Base-by-base conservation (phyloP, 2,329 filamentous ascomycete genomes). In the Ambrosiella cleistominuta region DNA sequence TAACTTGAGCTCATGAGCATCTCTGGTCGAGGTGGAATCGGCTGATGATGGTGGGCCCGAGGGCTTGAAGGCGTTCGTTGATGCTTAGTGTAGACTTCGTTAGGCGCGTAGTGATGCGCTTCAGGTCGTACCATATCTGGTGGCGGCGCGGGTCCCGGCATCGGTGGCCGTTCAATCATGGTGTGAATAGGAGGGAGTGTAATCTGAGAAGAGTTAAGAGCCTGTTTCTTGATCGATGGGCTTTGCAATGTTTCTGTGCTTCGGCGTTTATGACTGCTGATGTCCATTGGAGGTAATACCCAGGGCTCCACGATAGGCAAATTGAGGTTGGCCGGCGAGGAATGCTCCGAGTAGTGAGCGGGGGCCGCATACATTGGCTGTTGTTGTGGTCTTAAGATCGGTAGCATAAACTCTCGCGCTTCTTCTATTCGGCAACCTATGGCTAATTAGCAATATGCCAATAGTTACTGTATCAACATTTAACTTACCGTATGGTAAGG, bases 151-250 rank as follows among this genome's bases (percentile, higher is more conserved):
- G 51, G 35, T 15, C 13, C 13, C 51, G 51, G 35, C 36, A 39
- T 40, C 8, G 51, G n/a, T 39, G 27, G 3, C 11, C 51, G 15
- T 11, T 54, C 39, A n/a, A 54, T 54, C 12, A 17, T 19, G 11
- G 38, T 15, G 13, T 27, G 15, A 11, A 54, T n/a, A 2, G 51
- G 51, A 7, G 35, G 35, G 13, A 40, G 35, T 39, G 19, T 54
- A 39, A 39, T 15, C 35, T 39, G 44, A 8, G 44, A 17, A n/a
- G n/a, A 8, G n/a, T 15, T 47, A 8, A 47, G 13, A 2, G 54
- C 54, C 9, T 56, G 54, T 44, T 39, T 45, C 37, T 56, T 56
- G 8, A 45, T 56, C 12, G 39, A 37, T 11, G 54, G 54, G 19
- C 54, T 49, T 15, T 37, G 36, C n/a, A 47, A 42, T 9, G 40